Conservation (phyloP, 441 rosid species). For the Euphorbia celastroides region DNA sequence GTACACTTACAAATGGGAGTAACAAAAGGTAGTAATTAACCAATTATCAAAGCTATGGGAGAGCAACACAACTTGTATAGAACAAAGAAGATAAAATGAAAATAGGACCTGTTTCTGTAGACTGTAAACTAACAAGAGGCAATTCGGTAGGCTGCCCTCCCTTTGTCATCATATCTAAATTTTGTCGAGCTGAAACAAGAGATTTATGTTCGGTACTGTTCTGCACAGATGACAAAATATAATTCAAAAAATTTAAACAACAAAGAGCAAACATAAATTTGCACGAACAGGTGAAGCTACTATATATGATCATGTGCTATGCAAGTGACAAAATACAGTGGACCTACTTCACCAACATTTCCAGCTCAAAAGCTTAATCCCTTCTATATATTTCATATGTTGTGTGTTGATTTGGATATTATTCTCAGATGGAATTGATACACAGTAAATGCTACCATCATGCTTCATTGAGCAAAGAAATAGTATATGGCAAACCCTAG, state of each 20-base stretch:
- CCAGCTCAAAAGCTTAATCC: slow-evolving; percentile 16
- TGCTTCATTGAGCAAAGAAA: not conserved
- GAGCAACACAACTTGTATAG: not conserved
- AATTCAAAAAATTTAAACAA: slow-evolving; percentile 1
- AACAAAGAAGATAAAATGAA: not conserved
- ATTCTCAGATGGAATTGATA: not conserved
- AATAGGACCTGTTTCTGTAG: slow-evolving; percentile 25
- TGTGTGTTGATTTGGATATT: not conserved
- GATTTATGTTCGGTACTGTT: slow-evolving; percentile 29
- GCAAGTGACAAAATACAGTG: not conserved
- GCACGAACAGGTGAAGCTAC: not conserved
- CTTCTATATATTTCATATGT: not conserved
- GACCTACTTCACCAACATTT: slow-evolving; percentile 8
- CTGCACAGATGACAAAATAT: slow-evolving; percentile 18
- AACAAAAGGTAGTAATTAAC: too few species aligned
- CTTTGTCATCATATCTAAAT: slow-evolving; percentile 24
- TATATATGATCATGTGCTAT: not conserved
- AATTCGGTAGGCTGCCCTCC: slow-evolving; percentile 33
- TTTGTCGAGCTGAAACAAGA: slow-evolving; percentile 22
- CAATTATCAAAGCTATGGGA: too few species aligned
- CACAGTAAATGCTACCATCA: not conserved
- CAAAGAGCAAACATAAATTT: not conserved
- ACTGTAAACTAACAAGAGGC: slow-evolving; percentile 17
- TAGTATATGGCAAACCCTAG: too few species aligned
- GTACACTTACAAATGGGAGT: too few species aligned